phyloP scores from a whole-genome alignment of 73 alveolate genomes.

The Paramecium octaurelia region DNA sequence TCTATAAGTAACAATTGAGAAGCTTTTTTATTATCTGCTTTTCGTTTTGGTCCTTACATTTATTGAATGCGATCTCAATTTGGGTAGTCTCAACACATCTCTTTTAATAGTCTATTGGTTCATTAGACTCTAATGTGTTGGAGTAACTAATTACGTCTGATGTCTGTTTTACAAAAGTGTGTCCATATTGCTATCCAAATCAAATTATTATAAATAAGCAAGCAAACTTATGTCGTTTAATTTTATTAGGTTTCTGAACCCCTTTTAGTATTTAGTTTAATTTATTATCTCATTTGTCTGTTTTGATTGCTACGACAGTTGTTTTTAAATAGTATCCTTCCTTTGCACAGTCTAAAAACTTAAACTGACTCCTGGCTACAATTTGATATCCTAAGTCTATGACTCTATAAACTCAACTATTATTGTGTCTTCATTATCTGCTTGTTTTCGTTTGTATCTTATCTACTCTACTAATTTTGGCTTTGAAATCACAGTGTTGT shows the following conservation, averaged over 20 bases:
- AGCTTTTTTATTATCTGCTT: neutral
- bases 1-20: neutral
- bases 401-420: neutral
- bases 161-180: neutral
- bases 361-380: neutral
- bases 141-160: neutral
- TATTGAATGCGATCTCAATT: neutral
- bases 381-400: neutral
- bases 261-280: neutral
- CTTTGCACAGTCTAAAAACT: neutral
- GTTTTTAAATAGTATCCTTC: neutral
- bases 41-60: neutral
- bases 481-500: neutral
- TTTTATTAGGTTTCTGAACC: neutral
- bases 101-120: neutral
- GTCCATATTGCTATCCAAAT: neutral
- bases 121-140: neutral
- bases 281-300: neutral
- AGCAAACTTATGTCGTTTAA: neutral
- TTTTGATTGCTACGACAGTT: neutral
- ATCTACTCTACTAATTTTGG: neutral
- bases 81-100: neutral
- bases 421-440: neutral
- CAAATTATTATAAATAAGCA: neutral
- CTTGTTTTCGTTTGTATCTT: neutral